Conservation (phyloP, 179 eudicot genomes). For the Patellifolia procumbens region DNA sequence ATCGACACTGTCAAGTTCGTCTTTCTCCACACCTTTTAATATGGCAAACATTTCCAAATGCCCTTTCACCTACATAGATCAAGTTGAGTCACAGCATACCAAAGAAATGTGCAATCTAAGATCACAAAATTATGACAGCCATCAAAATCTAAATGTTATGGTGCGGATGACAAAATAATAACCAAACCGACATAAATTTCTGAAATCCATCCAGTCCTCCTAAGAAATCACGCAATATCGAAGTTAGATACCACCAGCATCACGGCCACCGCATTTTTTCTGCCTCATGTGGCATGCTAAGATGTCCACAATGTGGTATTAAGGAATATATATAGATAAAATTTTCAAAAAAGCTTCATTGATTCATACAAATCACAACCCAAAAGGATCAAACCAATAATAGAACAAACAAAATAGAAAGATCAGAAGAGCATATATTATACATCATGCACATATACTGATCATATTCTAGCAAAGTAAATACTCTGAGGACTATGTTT, state of each 20-base stretch:
- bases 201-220: neutral
- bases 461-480: too few relatives aligned
- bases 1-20: slow-evolving; percentile 56
- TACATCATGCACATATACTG: too few relatives aligned
- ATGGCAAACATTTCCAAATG: slow-evolving; percentile 92
- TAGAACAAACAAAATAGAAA: too few relatives aligned
- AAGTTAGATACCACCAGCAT: slow-evolving; percentile 1
- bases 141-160: neutral
- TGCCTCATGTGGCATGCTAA: neutral
- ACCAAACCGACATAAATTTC: neutral
- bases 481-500: too few relatives aligned
- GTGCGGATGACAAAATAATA: neutral
- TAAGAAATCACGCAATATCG: neutral
- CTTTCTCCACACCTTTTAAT: slow-evolving; percentile 83
- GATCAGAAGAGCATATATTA: too few relatives aligned
- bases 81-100: slow-evolving; percentile 18
- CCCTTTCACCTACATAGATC: slow-evolving; percentile 78
- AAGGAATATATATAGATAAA: too few relatives aligned
- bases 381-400: too few relatives aligned
- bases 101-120: neutral
- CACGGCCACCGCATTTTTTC: neutral
- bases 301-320: too few relatives aligned
- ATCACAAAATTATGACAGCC: neutral
- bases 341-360: too few relatives aligned
- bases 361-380: too few relatives aligned